Base-by-base conservation (phyloP, 176 grass and related monocot genomes). In the Tillandsia fasciculata region DNA sequence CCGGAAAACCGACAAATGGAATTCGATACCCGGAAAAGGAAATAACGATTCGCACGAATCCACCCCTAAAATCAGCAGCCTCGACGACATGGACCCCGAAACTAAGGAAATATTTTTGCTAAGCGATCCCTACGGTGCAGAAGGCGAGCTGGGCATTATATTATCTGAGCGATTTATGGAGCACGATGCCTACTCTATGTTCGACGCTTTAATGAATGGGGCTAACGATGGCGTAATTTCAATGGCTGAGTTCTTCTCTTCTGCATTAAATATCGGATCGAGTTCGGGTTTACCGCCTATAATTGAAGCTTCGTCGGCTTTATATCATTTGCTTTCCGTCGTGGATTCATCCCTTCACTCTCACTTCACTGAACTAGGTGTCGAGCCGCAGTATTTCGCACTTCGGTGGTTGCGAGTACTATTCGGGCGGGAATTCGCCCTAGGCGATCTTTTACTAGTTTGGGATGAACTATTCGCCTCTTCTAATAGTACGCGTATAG, bases 161-260 rank as follows among this genome's bases (percentile, higher is more conserved):
- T 84, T 99, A 78, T 93, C 95, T 59, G 90, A 99, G 63, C 90
- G 87, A 66, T 99, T 99, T 66, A 90, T 94, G 84, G 95, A 99
- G 74, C 95, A 99, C 83, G 95, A 99, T 87, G 90, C 90, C 48
- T 99, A 99, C 79, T 90, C 79, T 26, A 86, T 93, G 73, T 99
- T 99, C 51, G 89, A 88, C 79, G 84, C 85, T 73, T 86, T 93
- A 74, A 90, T 99, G 95, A 81, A 86, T 48, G 95, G 90, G 63
- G 87, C 50, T 48, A 53, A 70, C 48, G 63, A 75, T 0, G 84
- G 84, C 72, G 84, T 87, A 64, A 80, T 94, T 63, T 78, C 72
- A 3, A 88, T 99, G 84, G 84, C 95, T 5, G 85, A 87, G 61
- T 99, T 93, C 72, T 99, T 90, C 80, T 99, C 79, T 23, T 66